Base-by-base conservation (phyloP, 2,329 filamentous ascomycete species). In the Colletotrichum orbiculare region DNA sequence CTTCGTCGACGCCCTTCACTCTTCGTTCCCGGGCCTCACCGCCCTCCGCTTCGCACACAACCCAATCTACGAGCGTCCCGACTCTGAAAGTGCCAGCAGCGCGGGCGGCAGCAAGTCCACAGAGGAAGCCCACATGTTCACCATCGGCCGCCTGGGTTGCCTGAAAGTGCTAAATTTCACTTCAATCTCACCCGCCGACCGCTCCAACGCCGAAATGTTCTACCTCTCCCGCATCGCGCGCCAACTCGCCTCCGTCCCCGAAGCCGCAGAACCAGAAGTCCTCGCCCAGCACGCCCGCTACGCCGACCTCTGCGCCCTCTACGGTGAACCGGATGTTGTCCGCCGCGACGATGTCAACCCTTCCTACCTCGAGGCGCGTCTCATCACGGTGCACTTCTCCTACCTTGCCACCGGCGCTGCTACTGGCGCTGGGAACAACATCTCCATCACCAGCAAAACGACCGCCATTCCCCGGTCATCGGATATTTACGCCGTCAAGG, bases 51-150 rank as follows among this genome's bases (percentile, higher is more conserved):
- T 97, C 67, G 89, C 92, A 6, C 90, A 94, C 73, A 98, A 98
- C 70, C 94, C 95, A 5, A 84, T 98, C 25, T 96, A 93, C 77
- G 82, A 89, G 58, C 79, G 83, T 68, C 81, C 75, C 34, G 79
- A 79, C 69, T 74, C 71, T 53, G 82, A 67, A 15, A 68, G 69
- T 56, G 60, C 68, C 11, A 71, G 71, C 50, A 70, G 75, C 66
- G 38, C 67, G 72, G n/a, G 74, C 79, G 57, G 39, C 38, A 77
- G 79, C 33, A 77, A 84, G 34, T 85, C 84, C 6, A 84, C 90
- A 1, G 93, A 97, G 59, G 92, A 97, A 72, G 91, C 92, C 1
- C 95, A 94, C 79, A 97, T 97, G 92, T 85, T 97, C 52, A 93
- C 92, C 1, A 82, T 97, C 34, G 92, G 90, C 35, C 91, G 94